These are phyloP conservation scores for Corymbia citriodora DNA, from an alignment of 441 rosid genomes.

Conservation along the genomic window DNA sequence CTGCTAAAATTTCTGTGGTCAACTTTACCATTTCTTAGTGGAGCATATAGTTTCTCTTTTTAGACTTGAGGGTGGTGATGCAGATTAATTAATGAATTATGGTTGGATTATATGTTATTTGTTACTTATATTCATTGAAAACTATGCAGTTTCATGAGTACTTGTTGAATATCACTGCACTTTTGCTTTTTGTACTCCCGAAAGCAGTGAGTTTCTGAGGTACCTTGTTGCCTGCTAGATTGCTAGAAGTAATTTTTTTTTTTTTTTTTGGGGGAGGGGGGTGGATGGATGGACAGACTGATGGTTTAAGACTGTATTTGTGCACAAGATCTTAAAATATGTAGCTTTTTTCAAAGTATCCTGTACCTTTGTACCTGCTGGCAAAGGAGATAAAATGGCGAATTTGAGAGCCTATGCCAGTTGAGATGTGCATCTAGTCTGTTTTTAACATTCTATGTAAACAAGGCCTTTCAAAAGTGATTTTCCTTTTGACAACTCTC, in stretches of 20 bases:
- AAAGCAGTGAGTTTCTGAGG: neutral
- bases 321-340: neutral
- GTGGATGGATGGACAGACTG: neutral
- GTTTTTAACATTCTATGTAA: neutral
- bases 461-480: neutral
- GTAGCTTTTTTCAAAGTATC: neutral
- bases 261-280: neutral
- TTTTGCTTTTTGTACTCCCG: neutral
- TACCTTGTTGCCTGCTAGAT: neutral
- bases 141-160: neutral
- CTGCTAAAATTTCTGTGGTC: neutral
- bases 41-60: neutral
- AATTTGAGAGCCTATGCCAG: neutral
- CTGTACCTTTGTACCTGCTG: neutral
- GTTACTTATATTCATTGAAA: neutral
- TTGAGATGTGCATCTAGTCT: neutral
- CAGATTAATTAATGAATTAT: neutral
- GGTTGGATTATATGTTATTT: neutral
- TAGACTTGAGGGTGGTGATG: neutral
- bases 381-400: neutral
- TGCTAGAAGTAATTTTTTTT: neutral
- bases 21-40: neutral
- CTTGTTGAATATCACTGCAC: neutral
- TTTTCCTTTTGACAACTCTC: neutral
- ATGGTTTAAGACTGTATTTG: neutral